A percentile compares a stretch with the other conserved stretches of the same genome.
Evolutionary conservation across 2,329 filamentous ascomycete species (phyloP).

Genomic region (Epichloe gansuensis): DNA sequence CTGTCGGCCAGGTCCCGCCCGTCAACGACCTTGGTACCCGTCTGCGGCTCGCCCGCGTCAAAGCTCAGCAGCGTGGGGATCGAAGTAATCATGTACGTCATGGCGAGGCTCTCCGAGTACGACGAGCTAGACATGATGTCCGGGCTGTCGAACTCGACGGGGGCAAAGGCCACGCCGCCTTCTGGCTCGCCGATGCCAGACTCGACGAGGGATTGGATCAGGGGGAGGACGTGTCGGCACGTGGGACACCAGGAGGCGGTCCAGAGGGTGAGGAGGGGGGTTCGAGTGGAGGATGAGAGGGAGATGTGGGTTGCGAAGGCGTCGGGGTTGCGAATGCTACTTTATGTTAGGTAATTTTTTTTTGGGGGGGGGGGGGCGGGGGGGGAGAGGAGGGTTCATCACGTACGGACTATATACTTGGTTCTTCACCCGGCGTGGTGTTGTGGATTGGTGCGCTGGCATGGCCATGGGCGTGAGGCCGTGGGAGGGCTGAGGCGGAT

Average conservation of each 20-base stretch:
- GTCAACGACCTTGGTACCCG: slow-evolving; percentile 35
- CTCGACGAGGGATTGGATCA: slow-evolving; percentile 35
- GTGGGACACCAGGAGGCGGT: slow-evolving; percentile 45
- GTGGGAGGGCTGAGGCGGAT: neutral
- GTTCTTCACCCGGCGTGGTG: slow-evolving; percentile 9
- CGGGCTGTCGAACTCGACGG: slow-evolving; percentile 43
- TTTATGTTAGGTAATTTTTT: neutral
- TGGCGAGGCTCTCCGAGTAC: slow-evolving; percentile 26
- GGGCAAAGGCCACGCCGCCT: slow-evolving; percentile 41
- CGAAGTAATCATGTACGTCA: slow-evolving; percentile 44
- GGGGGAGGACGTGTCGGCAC: slow-evolving; percentile 39
- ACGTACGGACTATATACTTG: slow-evolving; percentile 11
- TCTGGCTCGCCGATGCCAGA: slow-evolving; percentile 40
- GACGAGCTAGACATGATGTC: slow-evolving; percentile 34
- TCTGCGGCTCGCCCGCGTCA: slow-evolving; percentile 39
- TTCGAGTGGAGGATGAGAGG: slow-evolving; percentile 39
- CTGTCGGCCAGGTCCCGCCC: slow-evolving; percentile 34
- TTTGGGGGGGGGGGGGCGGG: too few relatives aligned
- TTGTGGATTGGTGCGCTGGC: slow-evolving; percentile 3
- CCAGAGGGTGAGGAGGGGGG: slow-evolving; percentile 47
- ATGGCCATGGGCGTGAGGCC: neutral
- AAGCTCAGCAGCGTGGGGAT: slow-evolving; percentile 47
- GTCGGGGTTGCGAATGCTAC: slow-evolving; percentile 40
- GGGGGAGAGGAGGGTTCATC: neutral
- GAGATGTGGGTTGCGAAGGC: slow-evolving; percentile 43